Conservation (phyloP, 176 grass and related monocot species). For the Calamus simplicifolius region DNA sequence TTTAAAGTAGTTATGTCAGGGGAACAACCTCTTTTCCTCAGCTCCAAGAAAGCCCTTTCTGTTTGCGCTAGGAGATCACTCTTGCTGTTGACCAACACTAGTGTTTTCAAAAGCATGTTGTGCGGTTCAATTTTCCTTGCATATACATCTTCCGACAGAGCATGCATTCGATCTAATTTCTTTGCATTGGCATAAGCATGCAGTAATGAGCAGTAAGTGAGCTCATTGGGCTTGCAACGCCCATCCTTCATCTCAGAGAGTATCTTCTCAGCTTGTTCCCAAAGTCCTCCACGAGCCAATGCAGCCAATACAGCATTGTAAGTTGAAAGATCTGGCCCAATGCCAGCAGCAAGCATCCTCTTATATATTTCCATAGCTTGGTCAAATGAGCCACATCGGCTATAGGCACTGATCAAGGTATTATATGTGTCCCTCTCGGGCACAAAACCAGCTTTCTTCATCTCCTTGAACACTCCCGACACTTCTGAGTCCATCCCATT, state of each 20-base stretch:
- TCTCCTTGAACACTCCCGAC: constrained; percentile 82
- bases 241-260: constrained; percentile 69
- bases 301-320: constrained; percentile 86
- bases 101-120: constrained; percentile 61
- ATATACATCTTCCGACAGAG: constrained; percentile 76
- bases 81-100: constrained; percentile 89
- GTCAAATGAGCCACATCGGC: constrained; percentile 71
- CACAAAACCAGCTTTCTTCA: constrained; percentile 84
- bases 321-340: constrained; percentile 62
- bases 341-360: constrained; percentile 76
- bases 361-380: constrained; percentile 93
- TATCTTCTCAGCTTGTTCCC: constrained; percentile 68
- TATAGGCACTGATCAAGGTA: constrained; percentile 88
- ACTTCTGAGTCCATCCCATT: constrained; percentile 76
- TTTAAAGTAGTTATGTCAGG: constrained; percentile 84
- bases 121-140: constrained; percentile 41
- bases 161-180: constrained; percentile 44
- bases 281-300: constrained; percentile 55
- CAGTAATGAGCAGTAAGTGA: constrained; percentile 84
- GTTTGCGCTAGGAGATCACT: constrained; percentile 52
- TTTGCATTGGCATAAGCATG: constrained; percentile 86
- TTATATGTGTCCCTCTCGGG: constrained; percentile 86
- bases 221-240: constrained; percentile 67
- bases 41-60: constrained; percentile 63
- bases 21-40: constrained; percentile 42